Base-by-base conservation (phyloP, 164 flowering plant species). In the Umbilicus rupestris region DNA sequence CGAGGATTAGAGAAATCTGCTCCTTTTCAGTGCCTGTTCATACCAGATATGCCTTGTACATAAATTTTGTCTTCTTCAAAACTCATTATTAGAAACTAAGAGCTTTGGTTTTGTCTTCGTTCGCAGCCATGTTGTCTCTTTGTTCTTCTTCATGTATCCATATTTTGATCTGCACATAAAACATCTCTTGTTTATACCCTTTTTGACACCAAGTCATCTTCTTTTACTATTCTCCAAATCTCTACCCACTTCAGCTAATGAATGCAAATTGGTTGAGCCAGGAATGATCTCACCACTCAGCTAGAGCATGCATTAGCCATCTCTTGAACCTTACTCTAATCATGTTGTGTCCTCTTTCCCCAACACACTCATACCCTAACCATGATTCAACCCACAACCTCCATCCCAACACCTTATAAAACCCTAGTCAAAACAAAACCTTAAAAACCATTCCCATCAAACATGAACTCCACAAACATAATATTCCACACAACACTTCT, bases 201-300 rank as follows among this genome's bases (percentile, higher is more conserved):
- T n/a, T n/a, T n/a, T n/a, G n/a, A n/a, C n/a, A n/a, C n/a, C n/a
- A n/a, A n/a, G n/a, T n/a, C n/a, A n/a, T n/a, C n/a, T n/a, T n/a
- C n/a, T n/a, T n/a, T n/a, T n/a, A n/a, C n/a, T n/a, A n/a, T n/a
- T n/a, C n/a, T n/a, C n/a, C n/a, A n/a, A n/a, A n/a, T n/a, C n/a
- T n/a, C n/a, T n/a, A n/a, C n/a, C n/a, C n/a, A n/a, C n/a, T n/a
- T n/a, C n/a, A n/a, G n/a, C n/a, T n/a, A n/a, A n/a, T n/a, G 58
- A 52, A 52, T 52, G 58, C 58, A 24, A 52, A 52, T 24, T 28
- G 58, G 58, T 52, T 52, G 58, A 52, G 15, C 58, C 30, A 22
- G 58, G 29, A n/a, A n/a, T 52, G 58, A 52, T 52, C 22, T 22
- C 58, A 24, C 31, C 29, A 22, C n/a, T 17, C 20, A 17, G 20